phyloP scores from a whole-genome alignment of 768 basidiomycete genomes.

The Phanerodontia chrysosporium region DNA sequence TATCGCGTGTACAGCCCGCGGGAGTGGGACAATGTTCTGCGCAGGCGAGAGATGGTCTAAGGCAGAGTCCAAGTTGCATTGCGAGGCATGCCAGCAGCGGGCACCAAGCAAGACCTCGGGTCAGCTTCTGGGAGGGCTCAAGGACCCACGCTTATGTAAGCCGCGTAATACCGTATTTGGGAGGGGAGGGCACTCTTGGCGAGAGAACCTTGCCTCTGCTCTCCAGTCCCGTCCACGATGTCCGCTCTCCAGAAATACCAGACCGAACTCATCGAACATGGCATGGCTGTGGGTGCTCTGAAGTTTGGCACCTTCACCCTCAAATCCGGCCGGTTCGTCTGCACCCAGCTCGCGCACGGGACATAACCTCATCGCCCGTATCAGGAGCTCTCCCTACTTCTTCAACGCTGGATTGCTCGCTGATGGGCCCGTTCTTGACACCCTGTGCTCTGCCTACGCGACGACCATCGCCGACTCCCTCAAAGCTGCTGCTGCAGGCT shows the following conservation, averaged over 20 bases:
- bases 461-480: conserved; percentile 63
- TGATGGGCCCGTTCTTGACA: conserved; percentile 74
- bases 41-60: not conserved
- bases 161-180: no score
- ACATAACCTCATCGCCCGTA: conserved; percentile 7
- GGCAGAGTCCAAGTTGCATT: no score
- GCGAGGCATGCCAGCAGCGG: no score
- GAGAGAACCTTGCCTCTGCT: no score
- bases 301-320: conserved; percentile 91
- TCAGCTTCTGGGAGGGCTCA: no score
- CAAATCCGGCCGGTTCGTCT: conserved; percentile 86
- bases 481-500: conserved; percentile 23
- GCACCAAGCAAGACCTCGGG: no score
- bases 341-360: not conserved
- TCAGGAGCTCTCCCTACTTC: conserved; percentile 89
- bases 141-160: no score
- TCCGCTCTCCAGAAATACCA: conserved; percentile 45
- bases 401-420: conserved; percentile 92
- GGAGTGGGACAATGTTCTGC: not conserved
- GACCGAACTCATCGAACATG: conserved; percentile 60
- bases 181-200: no score
- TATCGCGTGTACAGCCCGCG: not conserved
- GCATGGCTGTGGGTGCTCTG: conserved; percentile 68
- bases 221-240: no score
- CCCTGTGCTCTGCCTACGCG: conserved; percentile 80